Evolutionary conservation across 2,329 filamentous ascomycete genomes (phyloP), one percentile per base, ranked within the genome.

Genomic region (Metarhizium humberi): DNA sequence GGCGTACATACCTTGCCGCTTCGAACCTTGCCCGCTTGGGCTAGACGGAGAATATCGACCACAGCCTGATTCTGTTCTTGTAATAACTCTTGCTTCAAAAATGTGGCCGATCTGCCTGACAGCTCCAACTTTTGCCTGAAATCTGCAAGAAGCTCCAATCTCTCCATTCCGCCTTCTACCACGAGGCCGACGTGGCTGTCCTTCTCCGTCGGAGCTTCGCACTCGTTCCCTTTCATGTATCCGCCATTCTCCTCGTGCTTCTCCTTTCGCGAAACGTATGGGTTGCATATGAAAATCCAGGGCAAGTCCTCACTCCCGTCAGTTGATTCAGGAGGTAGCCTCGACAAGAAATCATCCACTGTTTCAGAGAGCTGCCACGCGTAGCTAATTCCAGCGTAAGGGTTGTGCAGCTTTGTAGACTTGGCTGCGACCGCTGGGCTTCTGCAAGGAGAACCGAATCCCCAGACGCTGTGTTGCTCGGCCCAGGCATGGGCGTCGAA

Each of bases 221-320:
- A 72, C 59, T 78, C 75, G 54, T 77, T 75, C 1, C 75, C 76
- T 46, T 66, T 71, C 54, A 74, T 67, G 14, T 57, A 56, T 56
- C 74, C 71, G 53, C 67, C 73, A 40, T 68, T 59, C 5, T 67
- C 66, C 32, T 64, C 61, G 7, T 56, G 58, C 56, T 67, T 73
- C 48, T 64, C 59, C 16, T 69, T 69, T 5, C 69, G 68, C 3
- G 66, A 64, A 57, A 73, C 74, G 63, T 79, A 78, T 0, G 86
- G 86, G 66, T 90, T 90, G 53, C 78, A 79, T 46, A 88, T 80
- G 73, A 80, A 90, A 50, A 95, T 89, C 87, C 88, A 94, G 0
- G 79, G 78, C 3, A 78, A 75, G 0, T 71, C 61, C 0, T 63
- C 63, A 1, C 67, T 69, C 3, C 71, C 66, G 2, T 74, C 68